Evolutionary conservation across 805 yeast species (phyloP).

Genomic region (Hanseniaspora nectarophila): DNA sequence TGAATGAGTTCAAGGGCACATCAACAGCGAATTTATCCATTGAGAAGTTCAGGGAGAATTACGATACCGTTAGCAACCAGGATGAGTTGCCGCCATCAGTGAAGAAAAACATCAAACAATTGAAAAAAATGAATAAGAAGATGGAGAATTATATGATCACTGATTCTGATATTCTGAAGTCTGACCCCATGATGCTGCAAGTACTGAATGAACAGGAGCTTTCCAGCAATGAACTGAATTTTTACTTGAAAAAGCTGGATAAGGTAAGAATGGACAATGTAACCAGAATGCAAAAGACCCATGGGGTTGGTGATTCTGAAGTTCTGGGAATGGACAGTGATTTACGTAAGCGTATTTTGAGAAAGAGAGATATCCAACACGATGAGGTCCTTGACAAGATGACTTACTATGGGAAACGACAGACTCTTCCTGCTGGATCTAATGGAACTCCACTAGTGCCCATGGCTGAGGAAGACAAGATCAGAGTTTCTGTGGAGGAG

Average conservation of each 20-base stretch:
- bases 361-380: slow-evolving; percentile 16
- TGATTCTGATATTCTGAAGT: slow-evolving; percentile 31
- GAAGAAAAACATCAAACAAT: slow-evolving; percentile 45
- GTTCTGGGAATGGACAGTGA: slow-evolving; percentile 15
- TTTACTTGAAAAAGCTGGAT: slow-evolving; percentile 27
- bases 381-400: slow-evolving; percentile 19
- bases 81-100: slow-evolving; percentile 74
- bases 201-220: slow-evolving; percentile 35
- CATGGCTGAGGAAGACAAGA: slow-evolving; percentile 13
- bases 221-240: slow-evolving; percentile 36
- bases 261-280: slow-evolving; percentile 24
- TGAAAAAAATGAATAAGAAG: slow-evolving; percentile 31
- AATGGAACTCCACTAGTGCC: neutral
- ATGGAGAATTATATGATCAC: slow-evolving; percentile 26
- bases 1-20: slow-evolving; percentile 76
- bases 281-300: slow-evolving; percentile 23
- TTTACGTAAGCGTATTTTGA: slow-evolving; percentile 17
- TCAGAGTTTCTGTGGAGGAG: slow-evolving; percentile 13
- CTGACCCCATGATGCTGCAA: slow-evolving; percentile 35
- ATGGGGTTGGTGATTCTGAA: slow-evolving; percentile 27
- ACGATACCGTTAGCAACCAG: slow-evolving; percentile 26
- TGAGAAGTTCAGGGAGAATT: slow-evolving; percentile 49
- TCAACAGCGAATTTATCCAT: slow-evolving; percentile 63
- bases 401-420: too few species aligned
- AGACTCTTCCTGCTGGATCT: too few species aligned